Conservation (phyloP, 2,329 filamentous ascomycete genomes). For the Zasmidium citrigriseum region DNA sequence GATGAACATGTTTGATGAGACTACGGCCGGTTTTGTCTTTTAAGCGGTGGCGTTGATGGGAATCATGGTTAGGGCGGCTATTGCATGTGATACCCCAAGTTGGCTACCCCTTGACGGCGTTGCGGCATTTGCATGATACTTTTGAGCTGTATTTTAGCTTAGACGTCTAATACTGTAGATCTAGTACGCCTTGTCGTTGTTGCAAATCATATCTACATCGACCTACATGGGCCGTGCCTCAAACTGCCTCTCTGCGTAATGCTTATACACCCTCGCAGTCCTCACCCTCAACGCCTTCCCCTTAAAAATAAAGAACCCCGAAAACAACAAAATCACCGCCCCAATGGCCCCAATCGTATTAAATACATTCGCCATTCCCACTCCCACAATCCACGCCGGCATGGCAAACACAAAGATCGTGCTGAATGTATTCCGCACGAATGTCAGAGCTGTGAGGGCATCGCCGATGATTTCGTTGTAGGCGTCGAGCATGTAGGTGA, state of each 20-base stretch:
- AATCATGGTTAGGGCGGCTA: not conserved
- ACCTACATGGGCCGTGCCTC: conserved; percentile 27
- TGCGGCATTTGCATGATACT: not conserved
- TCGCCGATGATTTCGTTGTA: conserved; percentile 51
- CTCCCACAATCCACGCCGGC: conserved; percentile 42
- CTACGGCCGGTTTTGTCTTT: not conserved
- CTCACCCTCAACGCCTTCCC: conserved; percentile 38
- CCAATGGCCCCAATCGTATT: conserved; percentile 42
- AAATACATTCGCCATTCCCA: conserved; percentile 45
- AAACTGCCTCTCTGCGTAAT: conserved; percentile 38
- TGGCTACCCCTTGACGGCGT: not conserved
- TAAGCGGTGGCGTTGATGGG: too few relatives aligned
- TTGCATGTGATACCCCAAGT: not conserved
- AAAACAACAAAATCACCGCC: conserved; percentile 33
- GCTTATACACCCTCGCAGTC: conserved; percentile 36
- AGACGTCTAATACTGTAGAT: not conserved
- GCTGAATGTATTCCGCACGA: conserved; percentile 47
- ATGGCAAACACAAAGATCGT: conserved; percentile 51
- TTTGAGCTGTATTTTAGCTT: not conserved
- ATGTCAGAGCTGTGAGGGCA: conserved; percentile 47
- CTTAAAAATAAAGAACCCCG: conserved; percentile 34
- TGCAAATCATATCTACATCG: not conserved
- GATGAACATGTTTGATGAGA: not conserved
- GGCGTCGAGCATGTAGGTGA: conserved; percentile 44
- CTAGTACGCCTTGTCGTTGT: too few relatives aligned